Percentiles rank a stretch among this genome's conserved stretches.
phyloP scores from a whole-genome alignment of 768 basidiomycete species.

The Termitomyces sp. region DNA sequence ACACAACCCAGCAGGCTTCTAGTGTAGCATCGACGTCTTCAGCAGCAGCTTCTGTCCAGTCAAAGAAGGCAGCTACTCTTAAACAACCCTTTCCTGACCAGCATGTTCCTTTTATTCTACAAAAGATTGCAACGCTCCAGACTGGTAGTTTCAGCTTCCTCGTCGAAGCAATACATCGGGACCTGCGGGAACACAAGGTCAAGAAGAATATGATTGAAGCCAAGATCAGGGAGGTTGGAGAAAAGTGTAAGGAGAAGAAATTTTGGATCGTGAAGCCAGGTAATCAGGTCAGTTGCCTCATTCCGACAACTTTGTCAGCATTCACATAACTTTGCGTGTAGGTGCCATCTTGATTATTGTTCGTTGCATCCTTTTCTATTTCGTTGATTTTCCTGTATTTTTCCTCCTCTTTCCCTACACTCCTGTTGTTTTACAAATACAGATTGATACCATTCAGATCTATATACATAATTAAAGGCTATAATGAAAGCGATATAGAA shows the following conservation, averaged over 20 bases:
- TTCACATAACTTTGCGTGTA: not conserved
- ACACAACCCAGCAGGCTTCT: constrained; percentile 8
- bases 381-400: not conserved
- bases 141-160: constrained; percentile 61
- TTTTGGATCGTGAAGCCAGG: constrained; percentile 65
- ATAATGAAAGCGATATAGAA: not conserved
- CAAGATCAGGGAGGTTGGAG: constrained; percentile 71
- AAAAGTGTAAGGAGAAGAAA: constrained; percentile 69
- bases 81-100: constrained; percentile 67
- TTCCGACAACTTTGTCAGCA: not conserved
- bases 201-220: constrained; percentile 84
- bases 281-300: constrained; percentile 17
- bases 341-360: constrained; percentile 1
- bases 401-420: not conserved
- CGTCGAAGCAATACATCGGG: constrained; percentile 68
- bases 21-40: constrained; percentile 11
- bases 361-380: not conserved
- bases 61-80: constrained; percentile 30
- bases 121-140: constrained; percentile 57
- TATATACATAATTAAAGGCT: constrained; percentile 1
- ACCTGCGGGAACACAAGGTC: constrained; percentile 61
- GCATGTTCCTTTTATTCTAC: constrained; percentile 53
- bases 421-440: not conserved
- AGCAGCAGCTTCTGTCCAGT: constrained; percentile 10
- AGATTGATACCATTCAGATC: constrained; percentile 1